A percentile compares a stretch with the other conserved stretches of the same genome.
phyloP scores from a whole-genome alignment of 805 yeast species.

The Cephaloascus albidus region DNA sequence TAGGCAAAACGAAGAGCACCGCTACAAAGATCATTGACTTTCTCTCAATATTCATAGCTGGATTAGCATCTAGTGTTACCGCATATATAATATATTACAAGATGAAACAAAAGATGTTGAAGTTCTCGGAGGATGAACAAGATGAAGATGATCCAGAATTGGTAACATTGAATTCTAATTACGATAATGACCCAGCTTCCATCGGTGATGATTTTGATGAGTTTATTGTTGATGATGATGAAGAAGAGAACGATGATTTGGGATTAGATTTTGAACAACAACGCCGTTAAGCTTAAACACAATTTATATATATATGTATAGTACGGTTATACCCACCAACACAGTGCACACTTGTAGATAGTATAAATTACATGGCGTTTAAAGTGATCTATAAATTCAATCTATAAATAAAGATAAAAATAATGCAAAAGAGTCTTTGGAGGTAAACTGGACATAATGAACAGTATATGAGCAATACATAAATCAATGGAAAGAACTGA shows the following conservation, averaged over 20 bases:
- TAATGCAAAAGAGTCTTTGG: no score
- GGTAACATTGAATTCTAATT: neutral
- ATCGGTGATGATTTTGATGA: conserved; percentile 30
- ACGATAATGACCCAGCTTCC: conserved; percentile 17
- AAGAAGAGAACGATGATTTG: conserved; percentile 8
- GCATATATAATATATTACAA: conserved; percentile 60
- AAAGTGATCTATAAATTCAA: no score
- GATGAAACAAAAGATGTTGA: conserved; percentile 27
- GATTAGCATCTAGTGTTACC: conserved; percentile 42
- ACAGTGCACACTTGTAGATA: no score
- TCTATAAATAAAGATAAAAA: no score
- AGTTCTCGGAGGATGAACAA: conserved; percentile 15
- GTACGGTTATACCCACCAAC: no score
- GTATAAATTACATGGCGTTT: no score
- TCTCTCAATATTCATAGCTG: conserved; percentile 50
- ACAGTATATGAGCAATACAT: no score
- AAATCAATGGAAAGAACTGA: no score
- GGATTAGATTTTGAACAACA: neutral
- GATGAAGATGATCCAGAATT: neutral
- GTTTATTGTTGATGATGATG: conserved; percentile 29
- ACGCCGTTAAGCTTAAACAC: neutral
- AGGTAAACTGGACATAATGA: no score
- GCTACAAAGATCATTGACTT: conserved; percentile 52
- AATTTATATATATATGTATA: no score
- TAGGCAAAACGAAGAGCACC: conserved; percentile 51